phyloP scores from a whole-genome alignment of 2,329 filamentous ascomycete genomes.

The Colletotrichum sp. region DNA sequence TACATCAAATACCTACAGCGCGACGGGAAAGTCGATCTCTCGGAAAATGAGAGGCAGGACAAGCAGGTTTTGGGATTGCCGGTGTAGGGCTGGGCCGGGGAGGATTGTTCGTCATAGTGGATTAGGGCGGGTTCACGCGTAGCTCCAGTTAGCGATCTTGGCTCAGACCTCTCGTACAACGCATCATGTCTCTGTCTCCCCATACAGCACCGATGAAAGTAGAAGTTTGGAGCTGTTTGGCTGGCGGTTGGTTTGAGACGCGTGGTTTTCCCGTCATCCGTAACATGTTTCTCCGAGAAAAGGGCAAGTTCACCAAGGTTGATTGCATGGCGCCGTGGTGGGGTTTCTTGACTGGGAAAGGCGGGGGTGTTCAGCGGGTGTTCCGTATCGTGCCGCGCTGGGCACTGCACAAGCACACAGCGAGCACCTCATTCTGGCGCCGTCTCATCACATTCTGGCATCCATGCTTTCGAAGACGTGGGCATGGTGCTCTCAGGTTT shows the following conservation, averaged over 20 bases:
- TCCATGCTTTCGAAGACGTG: neutral
- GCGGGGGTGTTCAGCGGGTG: neutral
- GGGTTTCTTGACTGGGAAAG: neutral
- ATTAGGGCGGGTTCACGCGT: neutral
- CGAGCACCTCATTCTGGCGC: neutral
- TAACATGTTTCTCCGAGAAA: neutral
- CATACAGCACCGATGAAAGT: neutral
- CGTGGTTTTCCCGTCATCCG: neutral
- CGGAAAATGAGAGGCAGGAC: neutral
- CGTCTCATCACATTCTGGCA: neutral
- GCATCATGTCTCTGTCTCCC: neutral
- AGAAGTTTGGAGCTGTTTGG: neutral
- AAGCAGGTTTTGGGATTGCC: slow-evolving; percentile 2
- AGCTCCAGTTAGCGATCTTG: neutral
- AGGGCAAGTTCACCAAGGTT: neutral
- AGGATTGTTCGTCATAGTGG: slow-evolving; percentile 11
- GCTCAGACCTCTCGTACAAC: neutral
- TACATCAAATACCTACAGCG: neutral
- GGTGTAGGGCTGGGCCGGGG: neutral
- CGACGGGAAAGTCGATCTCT: neutral
- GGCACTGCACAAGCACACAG: neutral
- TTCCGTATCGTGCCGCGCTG: neutral
- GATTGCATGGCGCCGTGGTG: neutral
- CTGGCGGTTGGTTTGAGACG: neutral
- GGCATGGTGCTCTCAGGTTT: neutral